Evolutionary conservation across 2,329 filamentous ascomycete species (phyloP).

Genomic region (Trichoderma cornu-damae): DNA sequence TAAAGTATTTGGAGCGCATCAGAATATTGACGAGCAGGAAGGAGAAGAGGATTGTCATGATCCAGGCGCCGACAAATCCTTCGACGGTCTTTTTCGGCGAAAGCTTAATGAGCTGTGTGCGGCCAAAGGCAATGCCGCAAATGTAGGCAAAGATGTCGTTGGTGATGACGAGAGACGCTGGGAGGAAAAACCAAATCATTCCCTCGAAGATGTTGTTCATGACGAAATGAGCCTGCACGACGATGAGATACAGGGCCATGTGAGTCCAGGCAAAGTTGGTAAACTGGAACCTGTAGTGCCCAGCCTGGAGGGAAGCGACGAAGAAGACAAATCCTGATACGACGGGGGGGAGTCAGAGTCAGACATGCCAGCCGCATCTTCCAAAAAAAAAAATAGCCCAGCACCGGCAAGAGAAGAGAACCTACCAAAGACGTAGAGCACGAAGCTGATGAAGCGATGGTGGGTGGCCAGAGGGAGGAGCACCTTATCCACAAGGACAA

Average conservation of each 20-base stretch:
- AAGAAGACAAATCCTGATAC: constrained; percentile 99
- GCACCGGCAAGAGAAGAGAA: neutral
- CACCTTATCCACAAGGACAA: constrained; percentile 89
- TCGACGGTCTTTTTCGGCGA: constrained; percentile 99
- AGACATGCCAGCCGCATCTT: too few relatives aligned
- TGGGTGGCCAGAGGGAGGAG: constrained; percentile 91
- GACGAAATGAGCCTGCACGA: constrained; percentile 96
- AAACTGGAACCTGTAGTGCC: constrained; percentile 97
- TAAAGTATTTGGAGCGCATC: constrained; percentile 92
- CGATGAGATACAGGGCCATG: constrained; percentile 97
- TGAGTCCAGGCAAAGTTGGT: constrained; percentile 99
- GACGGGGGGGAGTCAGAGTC: too few relatives aligned
- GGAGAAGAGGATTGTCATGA: constrained; percentile 87
- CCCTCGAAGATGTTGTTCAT: constrained; percentile 99
- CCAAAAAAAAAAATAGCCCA: too few relatives aligned
- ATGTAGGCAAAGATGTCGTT: constrained; percentile 99
- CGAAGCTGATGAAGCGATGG: constrained; percentile 97
- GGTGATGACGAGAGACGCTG: constrained; percentile 89
- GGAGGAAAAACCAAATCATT: constrained; percentile 99
- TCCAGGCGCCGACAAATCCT: constrained; percentile 92
- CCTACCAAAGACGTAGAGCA: constrained; percentile 90
- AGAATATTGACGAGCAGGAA: constrained; percentile 76
- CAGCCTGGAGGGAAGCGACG: constrained; percentile 87
- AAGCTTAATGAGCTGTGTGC: constrained; percentile 94
- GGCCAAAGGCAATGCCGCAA: constrained; percentile 93